Percentiles rank a stretch among this genome's conserved stretches.
These are phyloP conservation scores for Trifolium subterraneum DNA, from an alignment of 306 rosid species.

Conservation along the genomic window DNA sequence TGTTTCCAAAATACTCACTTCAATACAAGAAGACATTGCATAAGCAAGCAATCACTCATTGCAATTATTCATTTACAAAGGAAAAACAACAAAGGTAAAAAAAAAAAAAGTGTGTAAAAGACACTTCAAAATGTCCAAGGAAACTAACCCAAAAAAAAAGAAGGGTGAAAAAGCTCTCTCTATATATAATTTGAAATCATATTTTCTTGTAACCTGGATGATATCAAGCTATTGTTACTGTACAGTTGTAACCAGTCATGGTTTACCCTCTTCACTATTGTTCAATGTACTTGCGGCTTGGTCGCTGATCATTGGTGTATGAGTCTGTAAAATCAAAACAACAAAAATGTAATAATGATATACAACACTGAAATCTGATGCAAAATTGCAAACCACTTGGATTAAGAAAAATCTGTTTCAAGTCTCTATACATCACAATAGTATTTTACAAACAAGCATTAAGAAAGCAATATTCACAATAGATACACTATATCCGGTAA, in stretches of 20 bases:
- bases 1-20: conserved; percentile 26
- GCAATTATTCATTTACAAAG: conserved; percentile 41
- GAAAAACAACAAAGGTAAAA: conserved; percentile 24
- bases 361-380: conserved; percentile 10
- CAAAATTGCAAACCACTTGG: neutral
- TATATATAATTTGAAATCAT: conserved; percentile 32
- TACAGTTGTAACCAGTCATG: conserved; percentile 50
- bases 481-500: neutral
- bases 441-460: conserved; percentile 21
- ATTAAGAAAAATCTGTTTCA: neutral
- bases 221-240: conserved; percentile 52
- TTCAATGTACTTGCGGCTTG: conserved; percentile 33
- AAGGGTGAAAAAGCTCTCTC: conserved; percentile 28
- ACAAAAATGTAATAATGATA: conserved; percentile 6
- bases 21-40: conserved; percentile 37
- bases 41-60: conserved; percentile 45
- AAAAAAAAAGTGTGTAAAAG: neutral
- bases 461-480: neutral
- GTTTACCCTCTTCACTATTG: conserved; percentile 36
- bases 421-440: neutral
- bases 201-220: conserved; percentile 20
- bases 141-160: conserved; percentile 44
- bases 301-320: conserved; percentile 4
- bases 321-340: conserved; percentile 46
- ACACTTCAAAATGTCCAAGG: conserved; percentile 27